Evolutionary conservation across 1,139 yeast genomes (phyloP).

Genomic region (Yamadazyma membranifaciens): DNA sequence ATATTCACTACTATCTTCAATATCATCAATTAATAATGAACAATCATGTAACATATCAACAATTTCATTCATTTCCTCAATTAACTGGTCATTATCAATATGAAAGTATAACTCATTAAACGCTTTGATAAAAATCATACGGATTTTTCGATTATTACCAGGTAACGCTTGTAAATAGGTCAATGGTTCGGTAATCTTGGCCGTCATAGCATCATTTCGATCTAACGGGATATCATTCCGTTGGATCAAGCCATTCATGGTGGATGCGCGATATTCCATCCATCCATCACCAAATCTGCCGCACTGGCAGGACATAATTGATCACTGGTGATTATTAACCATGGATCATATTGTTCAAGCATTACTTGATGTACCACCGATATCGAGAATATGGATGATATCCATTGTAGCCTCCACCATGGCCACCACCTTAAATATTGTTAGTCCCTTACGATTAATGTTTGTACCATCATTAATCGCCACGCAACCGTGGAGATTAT

Average conservation of each 20-base stretch:
- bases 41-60: conserved; percentile 30
- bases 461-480: conserved; percentile 24
- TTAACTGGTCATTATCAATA: conserved; percentile 19
- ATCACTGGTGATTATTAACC: not conserved
- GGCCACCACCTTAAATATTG: conserved; percentile 13
- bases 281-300: too few relatives aligned
- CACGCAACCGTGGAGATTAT: conserved; percentile 37
- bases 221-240: conserved; percentile 14
- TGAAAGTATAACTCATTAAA: conserved; percentile 32
- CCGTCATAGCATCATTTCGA: conserved; percentile 11
- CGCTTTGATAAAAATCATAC: conserved; percentile 28
- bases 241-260: conserved; percentile 11
- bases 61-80: conserved; percentile 22
- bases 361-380: conserved; percentile 25
- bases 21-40: conserved; percentile 64
- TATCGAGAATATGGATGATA: conserved; percentile 31
- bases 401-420: conserved; percentile 20
- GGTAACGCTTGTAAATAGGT: conserved; percentile 29
- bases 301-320: too few relatives aligned
- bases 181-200: conserved; percentile 24
- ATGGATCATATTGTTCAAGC: conserved; percentile 14
- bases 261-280: too few relatives aligned
- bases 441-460: conserved; percentile 15
- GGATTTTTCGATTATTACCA: conserved; percentile 31
- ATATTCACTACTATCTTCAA: conserved; percentile 70